phyloP scores from a whole-genome alignment of 768 basidiomycete species.

The Sistotremastrum niveocremeum region DNA sequence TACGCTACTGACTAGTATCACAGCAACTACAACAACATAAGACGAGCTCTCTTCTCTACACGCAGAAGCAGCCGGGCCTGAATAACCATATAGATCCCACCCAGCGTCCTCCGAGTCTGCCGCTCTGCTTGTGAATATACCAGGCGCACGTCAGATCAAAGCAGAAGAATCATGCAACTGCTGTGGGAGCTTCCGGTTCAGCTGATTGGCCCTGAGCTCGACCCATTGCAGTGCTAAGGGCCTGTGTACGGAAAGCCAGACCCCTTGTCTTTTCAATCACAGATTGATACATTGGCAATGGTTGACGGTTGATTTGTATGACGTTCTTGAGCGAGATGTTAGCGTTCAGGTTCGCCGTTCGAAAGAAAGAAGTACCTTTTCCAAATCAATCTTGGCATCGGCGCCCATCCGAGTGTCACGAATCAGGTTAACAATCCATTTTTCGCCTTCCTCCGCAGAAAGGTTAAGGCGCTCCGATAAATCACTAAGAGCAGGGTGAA shows the following conservation, averaged over 20 bases:
- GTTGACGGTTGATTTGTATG: constrained; percentile 86
- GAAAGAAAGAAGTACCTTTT: constrained; percentile 45
- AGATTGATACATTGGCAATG: constrained; percentile 81
- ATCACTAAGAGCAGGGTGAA: constrained; percentile 36
- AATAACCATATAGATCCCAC: too few relatives aligned
- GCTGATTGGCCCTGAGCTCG: constrained; percentile 15
- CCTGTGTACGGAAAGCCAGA: constrained; percentile 81
- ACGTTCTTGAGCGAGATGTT: constrained; percentile 57
- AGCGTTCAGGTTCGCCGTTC: constrained; percentile 12
- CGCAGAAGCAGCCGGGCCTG: too few relatives aligned
- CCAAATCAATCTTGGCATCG: constrained; percentile 95
- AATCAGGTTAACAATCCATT: constrained; percentile 99
- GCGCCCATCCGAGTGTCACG: constrained; percentile 93
- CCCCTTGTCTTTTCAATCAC: constrained; percentile 95
- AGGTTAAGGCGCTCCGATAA: constrained; percentile 89
- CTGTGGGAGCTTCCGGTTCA: neutral
- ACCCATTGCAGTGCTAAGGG: constrained; percentile 66
- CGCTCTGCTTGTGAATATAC: too few relatives aligned
- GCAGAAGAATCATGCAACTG: too few relatives aligned
- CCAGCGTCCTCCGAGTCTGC: too few relatives aligned
- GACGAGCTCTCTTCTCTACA: too few relatives aligned
- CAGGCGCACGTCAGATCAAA: too few relatives aligned
- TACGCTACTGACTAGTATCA: too few relatives aligned
- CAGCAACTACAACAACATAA: too few relatives aligned
- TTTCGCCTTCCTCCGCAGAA: constrained; percentile 90